Percentiles rank a stretch among this genome's conserved stretches.
These are phyloP conservation scores for Oenanthe sinensis DNA, from an alignment of 129 eudicot genomes.

Conservation along the genomic window DNA sequence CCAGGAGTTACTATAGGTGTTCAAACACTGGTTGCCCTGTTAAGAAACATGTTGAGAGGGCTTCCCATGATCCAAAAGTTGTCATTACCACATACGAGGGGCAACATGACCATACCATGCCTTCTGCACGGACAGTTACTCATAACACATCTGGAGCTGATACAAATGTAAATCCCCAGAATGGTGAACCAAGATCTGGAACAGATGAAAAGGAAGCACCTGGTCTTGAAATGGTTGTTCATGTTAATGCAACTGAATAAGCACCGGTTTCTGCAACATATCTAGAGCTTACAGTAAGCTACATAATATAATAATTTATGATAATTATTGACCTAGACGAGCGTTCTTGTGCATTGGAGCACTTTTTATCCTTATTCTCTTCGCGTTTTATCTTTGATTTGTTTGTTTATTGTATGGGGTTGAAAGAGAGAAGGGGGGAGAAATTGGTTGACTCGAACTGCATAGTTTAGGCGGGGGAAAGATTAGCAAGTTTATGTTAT, in stretches of 20 bases:
- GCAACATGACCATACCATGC: slow-evolving; percentile 53
- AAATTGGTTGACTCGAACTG: background rate
- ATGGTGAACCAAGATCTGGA: slow-evolving; percentile 38
- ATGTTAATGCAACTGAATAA: slow-evolving; percentile 42
- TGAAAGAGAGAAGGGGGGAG: background rate
- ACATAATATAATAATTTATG: slow-evolving; percentile 6
- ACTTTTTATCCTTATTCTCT: background rate
- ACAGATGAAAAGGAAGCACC: slow-evolving; percentile 35
- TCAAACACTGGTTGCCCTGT: slow-evolving; percentile 65
- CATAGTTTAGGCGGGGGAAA: background rate
- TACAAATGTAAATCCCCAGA: slow-evolving; percentile 17
- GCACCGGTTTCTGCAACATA: slow-evolving; percentile 2
- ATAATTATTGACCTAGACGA: slow-evolving; percentile 10
- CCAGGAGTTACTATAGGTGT: slow-evolving; percentile 80
- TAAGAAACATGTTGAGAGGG: slow-evolving; percentile 73
- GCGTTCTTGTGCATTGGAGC: slow-evolving; percentile 6
- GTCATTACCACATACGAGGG: slow-evolving; percentile 83
- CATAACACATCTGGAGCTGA: slow-evolving; percentile 28
- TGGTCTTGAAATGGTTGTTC: slow-evolving; percentile 37
- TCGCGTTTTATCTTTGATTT: background rate
- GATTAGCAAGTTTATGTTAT: background rate
- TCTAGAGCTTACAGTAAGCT: slow-evolving; percentile 5
- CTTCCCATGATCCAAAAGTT: slow-evolving; percentile 62
- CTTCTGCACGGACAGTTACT: slow-evolving; percentile 44
- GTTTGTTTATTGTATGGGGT: slow-evolving; percentile 2